A percentile compares a stretch with the other conserved stretches of the same genome.
Evolutionary conservation across 495 filamentous ascomycete species (phyloP).

Genomic region (Sphaerosporella brunnea): DNA sequence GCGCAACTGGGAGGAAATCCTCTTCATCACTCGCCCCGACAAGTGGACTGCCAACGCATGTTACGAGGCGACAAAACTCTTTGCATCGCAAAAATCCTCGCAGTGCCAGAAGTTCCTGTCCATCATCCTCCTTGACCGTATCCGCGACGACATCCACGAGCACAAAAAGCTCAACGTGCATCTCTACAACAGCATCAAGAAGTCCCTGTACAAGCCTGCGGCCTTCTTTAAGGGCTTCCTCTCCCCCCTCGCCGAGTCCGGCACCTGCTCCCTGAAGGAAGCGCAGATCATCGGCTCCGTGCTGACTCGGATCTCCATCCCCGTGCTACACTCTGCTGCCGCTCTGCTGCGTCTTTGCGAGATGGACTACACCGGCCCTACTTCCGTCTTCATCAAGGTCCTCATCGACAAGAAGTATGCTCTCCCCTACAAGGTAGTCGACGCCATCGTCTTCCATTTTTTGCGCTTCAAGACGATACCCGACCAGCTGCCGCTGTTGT

Average conservation of each 20-base stretch:
- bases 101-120: conserved; percentile 66
- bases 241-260: conserved; percentile 58
- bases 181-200: conserved; percentile 81
- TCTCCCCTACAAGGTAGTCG: conserved; percentile 82
- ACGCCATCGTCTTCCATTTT: conserved; percentile 91
- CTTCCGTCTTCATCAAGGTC: conserved; percentile 80
- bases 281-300: conserved; percentile 78
- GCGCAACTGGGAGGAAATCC: conserved; percentile 74
- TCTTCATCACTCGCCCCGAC: conserved; percentile 62
- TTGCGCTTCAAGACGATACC: conserved; percentile 57
- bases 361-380: conserved; percentile 69
- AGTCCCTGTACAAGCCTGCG: conserved; percentile 83
- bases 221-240: conserved; percentile 95
- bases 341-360: conserved; percentile 84
- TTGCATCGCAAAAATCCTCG: conserved; percentile 59
- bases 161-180: conserved; percentile 88
- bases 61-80: conserved; percentile 74
- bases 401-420: conserved; percentile 95
- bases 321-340: conserved; percentile 80
- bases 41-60: conserved; percentile 75
- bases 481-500: conserved; percentile 55
- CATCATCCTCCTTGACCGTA: conserved; percentile 64
- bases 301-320: conserved; percentile 56
- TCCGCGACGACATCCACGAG: conserved; percentile 73
- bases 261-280: conserved; percentile 74